Conservation (phyloP, 2,329 filamentous ascomycete species). For the Trichoderma atrobrunneum region DNA sequence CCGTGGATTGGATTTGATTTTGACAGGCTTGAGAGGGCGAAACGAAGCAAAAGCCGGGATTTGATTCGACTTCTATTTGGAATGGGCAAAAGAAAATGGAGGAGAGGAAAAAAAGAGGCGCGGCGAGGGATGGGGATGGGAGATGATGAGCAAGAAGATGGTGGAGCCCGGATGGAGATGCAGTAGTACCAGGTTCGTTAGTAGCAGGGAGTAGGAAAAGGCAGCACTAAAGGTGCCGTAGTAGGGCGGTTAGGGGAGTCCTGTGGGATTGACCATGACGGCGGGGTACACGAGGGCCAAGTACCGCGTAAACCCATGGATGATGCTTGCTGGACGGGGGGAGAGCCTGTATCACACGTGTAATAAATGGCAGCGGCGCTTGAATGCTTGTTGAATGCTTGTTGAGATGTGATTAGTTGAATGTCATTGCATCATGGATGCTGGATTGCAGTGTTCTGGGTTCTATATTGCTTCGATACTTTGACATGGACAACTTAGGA, state of each 20-base stretch:
- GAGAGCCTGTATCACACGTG: neutral
- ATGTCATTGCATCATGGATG: neutral
- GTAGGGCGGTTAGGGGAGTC: neutral
- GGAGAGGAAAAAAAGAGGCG: neutral
- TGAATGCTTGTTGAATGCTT: neutral
- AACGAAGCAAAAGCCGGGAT: neutral
- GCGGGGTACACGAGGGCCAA: neutral
- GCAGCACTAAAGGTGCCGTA: neutral
- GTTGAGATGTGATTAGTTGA: neutral
- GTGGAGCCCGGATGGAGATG: slow-evolving; percentile 11
- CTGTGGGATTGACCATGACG: neutral
- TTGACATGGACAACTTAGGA: neutral
- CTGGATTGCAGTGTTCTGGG: neutral
- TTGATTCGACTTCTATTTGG: neutral
- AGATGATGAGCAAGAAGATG: slow-evolving; percentile 13
- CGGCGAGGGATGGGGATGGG: slow-evolving; percentile 8
- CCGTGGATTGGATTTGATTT: neutral
- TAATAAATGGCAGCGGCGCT: neutral
- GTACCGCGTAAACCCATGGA: neutral
- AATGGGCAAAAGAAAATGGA: neutral
- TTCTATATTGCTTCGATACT: neutral
- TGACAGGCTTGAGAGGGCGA: neutral
- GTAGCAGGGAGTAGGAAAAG: neutral
- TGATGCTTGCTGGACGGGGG: neutral
- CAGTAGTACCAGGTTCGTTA: neutral